Evolutionary conservation across 1,284 basidiomycete species (phyloP).

Genomic region (Fereydounia khargensis): DNA sequence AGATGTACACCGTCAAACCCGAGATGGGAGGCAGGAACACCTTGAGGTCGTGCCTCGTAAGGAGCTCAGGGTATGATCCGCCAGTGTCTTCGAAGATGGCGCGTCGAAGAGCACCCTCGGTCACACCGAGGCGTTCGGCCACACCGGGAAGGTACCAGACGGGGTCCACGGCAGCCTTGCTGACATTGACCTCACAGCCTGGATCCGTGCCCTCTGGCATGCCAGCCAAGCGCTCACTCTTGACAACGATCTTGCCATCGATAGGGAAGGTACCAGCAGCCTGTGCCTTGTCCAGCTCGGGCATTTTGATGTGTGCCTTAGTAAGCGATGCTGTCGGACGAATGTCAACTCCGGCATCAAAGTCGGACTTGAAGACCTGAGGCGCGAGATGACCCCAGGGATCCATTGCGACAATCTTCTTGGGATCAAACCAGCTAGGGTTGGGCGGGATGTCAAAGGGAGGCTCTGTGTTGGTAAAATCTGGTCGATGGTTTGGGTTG

Average conservation of each 20-base stretch:
- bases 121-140: constrained; percentile 57
- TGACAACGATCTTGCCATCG: constrained; percentile 72
- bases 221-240: constrained; percentile 35
- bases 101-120: constrained; percentile 78
- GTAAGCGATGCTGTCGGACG: constrained; percentile 67
- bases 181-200: constrained; percentile 81
- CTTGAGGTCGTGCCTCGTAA: constrained; percentile 92
- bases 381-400: constrained; percentile 91
- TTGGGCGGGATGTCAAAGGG: constrained; percentile 79
- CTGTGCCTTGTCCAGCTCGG: constrained; percentile 82
- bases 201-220: constrained; percentile 61
- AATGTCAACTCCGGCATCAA: constrained; percentile 55
- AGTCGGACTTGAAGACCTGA: constrained; percentile 66
- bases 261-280: constrained; percentile 69
- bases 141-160: constrained; percentile 93
- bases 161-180: constrained; percentile 65
- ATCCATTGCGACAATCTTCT: constrained; percentile 89
- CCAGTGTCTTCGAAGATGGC: constrained; percentile 88
- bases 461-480: constrained; percentile 80
- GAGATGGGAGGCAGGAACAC: constrained; percentile 94
- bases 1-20: constrained; percentile 87
- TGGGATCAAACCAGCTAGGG: constrained; percentile 74
- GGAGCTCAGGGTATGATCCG: constrained; percentile 93
- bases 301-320: constrained; percentile 77
- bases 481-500: constrained; percentile 65